Evolutionary conservation across 768 basidiomycete species (phyloP).

Genomic region (Suillus ampliporus): DNA sequence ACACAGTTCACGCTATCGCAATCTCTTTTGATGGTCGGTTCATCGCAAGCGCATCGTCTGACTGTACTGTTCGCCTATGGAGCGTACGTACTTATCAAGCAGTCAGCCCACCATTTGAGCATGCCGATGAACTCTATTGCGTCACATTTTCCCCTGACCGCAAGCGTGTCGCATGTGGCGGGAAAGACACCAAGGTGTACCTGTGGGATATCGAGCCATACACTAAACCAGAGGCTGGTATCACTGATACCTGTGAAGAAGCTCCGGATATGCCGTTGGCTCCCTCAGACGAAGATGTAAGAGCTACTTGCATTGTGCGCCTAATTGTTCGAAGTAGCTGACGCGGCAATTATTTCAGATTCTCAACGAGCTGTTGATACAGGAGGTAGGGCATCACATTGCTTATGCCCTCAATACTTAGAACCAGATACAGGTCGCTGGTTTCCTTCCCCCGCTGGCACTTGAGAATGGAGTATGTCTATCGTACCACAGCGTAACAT

Average conservation of each 20-base stretch:
- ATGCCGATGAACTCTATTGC: constrained; percentile 33
- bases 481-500: background rate
- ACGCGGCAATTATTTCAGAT: background rate
- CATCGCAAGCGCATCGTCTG: constrained; percentile 38
- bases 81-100: constrained; percentile 23
- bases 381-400: background rate
- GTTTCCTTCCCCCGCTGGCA: constrained; percentile 8
- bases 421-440: background rate
- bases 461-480: constrained; percentile 1
- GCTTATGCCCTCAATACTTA: background rate
- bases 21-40: constrained; percentile 36
- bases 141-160: constrained; percentile 38
- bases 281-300: constrained; percentile 9
- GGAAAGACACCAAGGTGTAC: constrained; percentile 32
- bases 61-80: constrained; percentile 38
- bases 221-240: constrained; percentile 33
- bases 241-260: constrained; percentile 4
- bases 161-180: constrained; percentile 34
- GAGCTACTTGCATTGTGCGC: background rate
- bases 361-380: constrained; percentile 5
- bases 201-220: constrained; percentile 35
- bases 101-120: constrained; percentile 29
- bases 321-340: background rate
- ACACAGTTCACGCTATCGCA: constrained; percentile 31
- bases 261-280: constrained; percentile 3